Evolutionary conservation across 1,139 yeast genomes (phyloP).

Genomic region (Suhomyces kunorum): DNA sequence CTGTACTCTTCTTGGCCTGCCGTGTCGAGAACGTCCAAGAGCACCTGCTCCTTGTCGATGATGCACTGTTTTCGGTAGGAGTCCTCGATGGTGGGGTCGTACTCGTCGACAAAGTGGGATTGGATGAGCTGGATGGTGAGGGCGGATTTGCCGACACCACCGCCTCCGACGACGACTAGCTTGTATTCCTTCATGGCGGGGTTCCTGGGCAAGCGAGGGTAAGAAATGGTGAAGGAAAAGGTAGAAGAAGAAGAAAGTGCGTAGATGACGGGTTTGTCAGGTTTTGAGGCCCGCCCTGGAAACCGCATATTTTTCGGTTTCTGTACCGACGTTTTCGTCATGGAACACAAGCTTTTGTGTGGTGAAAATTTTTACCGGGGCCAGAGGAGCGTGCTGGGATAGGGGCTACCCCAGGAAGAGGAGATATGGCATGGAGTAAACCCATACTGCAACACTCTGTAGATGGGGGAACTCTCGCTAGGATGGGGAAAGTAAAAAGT

Average conservation of each 20-base stretch:
- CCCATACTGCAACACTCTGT: too few relatives aligned
- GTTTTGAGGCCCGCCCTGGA: slow-evolving; percentile 2
- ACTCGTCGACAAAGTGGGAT: slow-evolving; percentile 91
- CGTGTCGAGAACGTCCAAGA: slow-evolving; percentile 83
- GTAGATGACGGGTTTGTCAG: slow-evolving; percentile 2
- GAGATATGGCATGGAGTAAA: too few relatives aligned
- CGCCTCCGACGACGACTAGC: slow-evolving; percentile 95
- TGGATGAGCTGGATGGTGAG: slow-evolving; percentile 88
- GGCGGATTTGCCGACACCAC: slow-evolving; percentile 98
- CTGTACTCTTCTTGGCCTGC: slow-evolving; percentile 98
- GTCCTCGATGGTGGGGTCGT: slow-evolving; percentile 96
- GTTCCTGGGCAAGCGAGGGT: slow-evolving; percentile 5
- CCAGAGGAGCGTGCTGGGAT: neutral
- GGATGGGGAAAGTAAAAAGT: too few relatives aligned
- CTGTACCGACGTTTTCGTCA: slow-evolving; percentile 6
- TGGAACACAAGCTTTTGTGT: slow-evolving; percentile 5
- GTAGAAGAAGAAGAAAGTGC: slow-evolving; percentile 1
- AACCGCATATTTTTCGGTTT: neutral
- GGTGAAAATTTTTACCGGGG: slow-evolving; percentile 7
- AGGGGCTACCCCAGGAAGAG: too few relatives aligned
- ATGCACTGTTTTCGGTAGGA: slow-evolving; percentile 58
- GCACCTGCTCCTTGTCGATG: slow-evolving; percentile 51
- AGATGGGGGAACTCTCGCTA: too few relatives aligned
- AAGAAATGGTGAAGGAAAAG: neutral
- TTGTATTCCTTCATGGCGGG: slow-evolving; percentile 63